Conservation (phyloP, 2,329 filamentous ascomycete species). For the Berkeleyomyces basicola region DNA sequence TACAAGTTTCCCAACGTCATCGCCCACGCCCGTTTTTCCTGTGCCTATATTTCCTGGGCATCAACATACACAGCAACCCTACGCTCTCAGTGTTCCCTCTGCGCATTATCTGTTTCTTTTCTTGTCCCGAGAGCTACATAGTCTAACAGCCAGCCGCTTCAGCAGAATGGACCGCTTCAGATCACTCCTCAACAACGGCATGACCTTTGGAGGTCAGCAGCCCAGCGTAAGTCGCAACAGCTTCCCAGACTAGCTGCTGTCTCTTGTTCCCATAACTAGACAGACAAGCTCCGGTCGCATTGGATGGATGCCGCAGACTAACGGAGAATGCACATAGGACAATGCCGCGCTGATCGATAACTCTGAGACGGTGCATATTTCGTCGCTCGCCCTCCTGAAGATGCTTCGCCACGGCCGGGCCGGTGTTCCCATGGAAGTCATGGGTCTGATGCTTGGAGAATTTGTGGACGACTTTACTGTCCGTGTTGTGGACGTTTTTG, state of each 20-base stretch:
- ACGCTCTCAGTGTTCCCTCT: not conserved
- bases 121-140: not conserved
- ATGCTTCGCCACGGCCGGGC: constrained; percentile 96
- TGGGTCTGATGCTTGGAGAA: constrained; percentile 69
- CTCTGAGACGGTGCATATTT: constrained; percentile 98
- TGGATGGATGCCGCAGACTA: no score
- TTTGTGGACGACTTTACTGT: constrained; percentile 47
- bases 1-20: constrained; percentile 7
- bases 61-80: not conserved
- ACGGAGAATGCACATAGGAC: constrained; percentile 38
- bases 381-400: constrained; percentile 88
- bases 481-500: constrained; percentile 94
- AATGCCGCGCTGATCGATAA: constrained; percentile 90
- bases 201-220: constrained; percentile 3
- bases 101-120: not conserved
- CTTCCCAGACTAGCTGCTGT: not conserved
- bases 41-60: not conserved
- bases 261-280: no score
- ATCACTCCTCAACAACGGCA: constrained; percentile 8
- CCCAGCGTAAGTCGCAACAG: constrained; percentile 8
- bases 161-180: constrained; percentile 11
- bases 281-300: no score
- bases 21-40: not conserved
- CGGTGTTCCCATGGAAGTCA: constrained; percentile 98
- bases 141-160: not conserved